Percentiles rank a stretch among this genome's conserved stretches.
Evolutionary conservation across 202 grass and related monocot genomes (phyloP).

Genomic region (Schoenoplectus tabernaemontani): DNA sequence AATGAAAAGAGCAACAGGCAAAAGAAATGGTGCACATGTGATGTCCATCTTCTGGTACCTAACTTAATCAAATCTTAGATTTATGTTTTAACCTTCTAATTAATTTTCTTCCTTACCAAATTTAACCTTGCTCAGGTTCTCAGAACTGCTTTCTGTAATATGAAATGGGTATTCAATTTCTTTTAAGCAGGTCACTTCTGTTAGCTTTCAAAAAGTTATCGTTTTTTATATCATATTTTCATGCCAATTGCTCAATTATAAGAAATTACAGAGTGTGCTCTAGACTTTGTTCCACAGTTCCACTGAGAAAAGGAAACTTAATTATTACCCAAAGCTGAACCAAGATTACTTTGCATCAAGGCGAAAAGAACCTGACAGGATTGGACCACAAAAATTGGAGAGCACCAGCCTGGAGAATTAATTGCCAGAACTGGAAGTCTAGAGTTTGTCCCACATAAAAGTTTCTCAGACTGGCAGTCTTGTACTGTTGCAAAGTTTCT

Average conservation of each 20-base stretch:
- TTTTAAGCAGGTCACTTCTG: neutral
- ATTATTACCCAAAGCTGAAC: too few relatives aligned
- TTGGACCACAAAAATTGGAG: neutral
- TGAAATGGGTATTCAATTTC: neutral
- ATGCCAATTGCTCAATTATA: neutral
- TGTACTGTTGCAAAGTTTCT: neutral
- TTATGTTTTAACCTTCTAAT: neutral
- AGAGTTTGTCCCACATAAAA: neutral
- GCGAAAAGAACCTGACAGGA: neutral
- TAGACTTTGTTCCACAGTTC: neutral
- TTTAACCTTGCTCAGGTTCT: too few relatives aligned
- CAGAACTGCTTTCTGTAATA: neutral
- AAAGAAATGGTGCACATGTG: neutral
- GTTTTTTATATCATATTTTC: neutral
- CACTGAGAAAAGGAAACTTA: neutral
- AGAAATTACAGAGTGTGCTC: neutral
- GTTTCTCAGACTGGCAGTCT: neutral
- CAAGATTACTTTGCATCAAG: neutral
- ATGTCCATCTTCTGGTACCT: neutral
- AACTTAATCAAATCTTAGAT: constrained; percentile 1
- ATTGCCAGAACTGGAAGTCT: neutral
- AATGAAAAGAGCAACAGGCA: neutral
- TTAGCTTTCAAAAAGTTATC: too few relatives aligned
- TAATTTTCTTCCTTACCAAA: too few relatives aligned
- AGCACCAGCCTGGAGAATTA: neutral